Base-by-base conservation (phyloP, 192 early-diverging fungal genomes). In the Rhizophagus prolifer region DNA sequence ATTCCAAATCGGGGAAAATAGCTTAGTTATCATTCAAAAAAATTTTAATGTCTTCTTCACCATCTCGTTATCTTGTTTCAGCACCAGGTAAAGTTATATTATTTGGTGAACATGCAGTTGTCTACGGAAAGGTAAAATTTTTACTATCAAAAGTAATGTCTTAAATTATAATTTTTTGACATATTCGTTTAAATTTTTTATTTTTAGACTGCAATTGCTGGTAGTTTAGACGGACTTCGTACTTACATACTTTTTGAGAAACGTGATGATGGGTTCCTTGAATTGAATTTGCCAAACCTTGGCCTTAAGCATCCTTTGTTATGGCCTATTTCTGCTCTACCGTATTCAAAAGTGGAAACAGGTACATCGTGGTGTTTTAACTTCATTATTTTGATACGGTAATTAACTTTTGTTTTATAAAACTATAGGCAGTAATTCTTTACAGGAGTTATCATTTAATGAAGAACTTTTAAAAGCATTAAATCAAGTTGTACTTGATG, bases 51-150 rank as follows among this genome's bases (percentile, higher is more conserved):
- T 54, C 50, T 66, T 54, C 50, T 66, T 70, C 26, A 16, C 23
- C 23, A 30, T 28, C 30, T 14, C 23, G 14, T 54, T 85, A 77
- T 74, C 76, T 79, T 68, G 63, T 92, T 31, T 94, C 91, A 41
- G 94, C 97, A 21, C 97, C 97, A n/a, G 97, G 94, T 72, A 99
- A 99, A 78, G 91, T 95, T 78, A 99, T 99, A 75, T 80, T 98
- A 58, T 98, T 99, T 90, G 97, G 97, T 67, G 97, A 99, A 81
- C 97, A 99, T 70, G 94, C 95, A 4, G 97, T 97, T 2, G 97
- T 99, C 47, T 95, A 99, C 74, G 90, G 91, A 75, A 94, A 95
- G 86, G 91, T 90, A 79, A 58, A 66, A 19, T 5, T 0, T n/a
- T 58, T 34, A 41, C 19, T 9, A 63, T 69, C 28, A 60, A 36